Conservation (phyloP, 163 green algal species). For the Scenedesmus sp. region DNA sequence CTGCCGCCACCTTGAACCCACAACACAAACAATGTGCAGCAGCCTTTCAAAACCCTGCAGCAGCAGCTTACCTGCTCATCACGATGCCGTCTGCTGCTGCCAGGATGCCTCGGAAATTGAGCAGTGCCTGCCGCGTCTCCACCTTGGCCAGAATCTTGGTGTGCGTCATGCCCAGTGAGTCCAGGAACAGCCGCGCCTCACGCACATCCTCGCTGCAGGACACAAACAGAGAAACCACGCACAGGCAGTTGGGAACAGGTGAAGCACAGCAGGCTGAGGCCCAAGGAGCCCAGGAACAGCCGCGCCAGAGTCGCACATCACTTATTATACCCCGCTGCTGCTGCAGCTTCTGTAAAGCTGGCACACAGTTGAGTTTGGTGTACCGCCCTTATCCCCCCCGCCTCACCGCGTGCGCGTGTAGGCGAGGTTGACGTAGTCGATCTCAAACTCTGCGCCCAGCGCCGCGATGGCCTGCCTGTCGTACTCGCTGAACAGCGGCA, state of each 20-base stretch:
- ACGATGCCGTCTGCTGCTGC: conserved; percentile 78
- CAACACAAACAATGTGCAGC: background rate
- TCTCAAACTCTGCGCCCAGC: conserved; percentile 68
- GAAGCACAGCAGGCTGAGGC: background rate
- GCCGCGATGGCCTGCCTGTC: conserved; percentile 74
- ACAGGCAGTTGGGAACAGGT: background rate
- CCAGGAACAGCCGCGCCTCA: conserved; percentile 72
- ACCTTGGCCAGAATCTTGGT: conserved; percentile 84
- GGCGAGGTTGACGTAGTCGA: conserved; percentile 55
- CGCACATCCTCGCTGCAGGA: conserved; percentile 70
- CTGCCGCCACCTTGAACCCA: background rate
- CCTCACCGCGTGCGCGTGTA: conserved; percentile 53
- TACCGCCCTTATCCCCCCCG: no score
- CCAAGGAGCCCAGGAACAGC: conserved; percentile 66
- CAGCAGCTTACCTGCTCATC: conserved; percentile 65
- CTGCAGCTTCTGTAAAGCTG: background rate
- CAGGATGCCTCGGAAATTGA: conserved; percentile 82
- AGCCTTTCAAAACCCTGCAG: no score
- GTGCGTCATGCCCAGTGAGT: conserved; percentile 60
- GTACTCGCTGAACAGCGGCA: conserved; percentile 81
- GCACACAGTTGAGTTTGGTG: no score
- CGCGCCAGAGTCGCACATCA: conserved; percentile 73
- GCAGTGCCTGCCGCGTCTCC: conserved; percentile 84
- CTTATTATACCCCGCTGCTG: conserved; percentile 46
- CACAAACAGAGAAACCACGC: background rate